Evolutionary conservation across 2,329 filamentous ascomycete species (phyloP), one percentile per base, ranked within the genome.

Genomic region (Plectosphaerella sp.): DNA sequence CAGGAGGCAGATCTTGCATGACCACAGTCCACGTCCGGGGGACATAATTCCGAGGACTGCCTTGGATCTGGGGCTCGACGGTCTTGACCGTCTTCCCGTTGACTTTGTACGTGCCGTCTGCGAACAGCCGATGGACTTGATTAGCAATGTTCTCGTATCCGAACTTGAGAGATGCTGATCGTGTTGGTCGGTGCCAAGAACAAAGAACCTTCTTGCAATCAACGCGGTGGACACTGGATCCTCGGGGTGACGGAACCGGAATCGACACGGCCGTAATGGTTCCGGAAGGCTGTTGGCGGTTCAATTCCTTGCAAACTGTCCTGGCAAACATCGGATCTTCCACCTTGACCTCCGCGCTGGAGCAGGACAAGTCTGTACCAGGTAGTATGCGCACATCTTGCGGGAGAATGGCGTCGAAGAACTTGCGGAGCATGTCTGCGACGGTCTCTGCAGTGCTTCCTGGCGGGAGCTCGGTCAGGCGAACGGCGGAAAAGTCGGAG

Each of bases 401-500:
- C 11, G 48, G 52, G 4, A 64, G 47, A 16, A 55, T 53, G 35
- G 67, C 46, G 9, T 54, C 28, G 5, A 46, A 55, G 7, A 54
- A 48, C 12, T 12, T 57, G 35, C 47, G 49, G 5, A 72, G 53
- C 0, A 68, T 18, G 0, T 20, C 33, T 2, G 33, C 36, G 2
- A 71, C 60, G 2, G 54, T 58, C 1, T 33, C 43, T 1, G 47
- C 48, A 0, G 61, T 58, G 43, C 53, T 63, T 3, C 47, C 42
- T 2, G 1, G 25, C 0, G 66, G 66, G 1, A 72, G 61, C 7
- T 58, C 55, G 20, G 50, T 59, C 43, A 73, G 61, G 6, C 63
- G 67, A 28, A 70, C 59, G 1, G 67, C 62, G 1, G 69, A 72
- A 48, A 67, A 69, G 56, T 74, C 71, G 0, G 68, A 67, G 3